Evolutionary conservation across 2,329 filamentous ascomycete genomes (phyloP).

Genomic region (Seiridium unicorne): DNA sequence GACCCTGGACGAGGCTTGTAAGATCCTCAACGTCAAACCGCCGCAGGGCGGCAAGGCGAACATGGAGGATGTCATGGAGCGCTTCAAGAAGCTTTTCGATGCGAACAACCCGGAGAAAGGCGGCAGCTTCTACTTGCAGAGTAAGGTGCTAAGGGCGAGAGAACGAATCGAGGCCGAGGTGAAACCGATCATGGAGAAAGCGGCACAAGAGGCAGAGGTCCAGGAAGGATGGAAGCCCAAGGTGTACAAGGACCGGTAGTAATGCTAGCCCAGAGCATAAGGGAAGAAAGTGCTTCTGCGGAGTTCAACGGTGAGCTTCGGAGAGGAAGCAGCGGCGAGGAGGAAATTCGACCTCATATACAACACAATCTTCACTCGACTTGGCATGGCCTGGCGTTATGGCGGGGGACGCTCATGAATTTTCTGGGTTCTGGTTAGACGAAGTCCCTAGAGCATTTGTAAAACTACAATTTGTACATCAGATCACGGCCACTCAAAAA

Average conservation of each 20-base stretch:
- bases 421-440: conserved; percentile 7
- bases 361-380: conserved; percentile 51
- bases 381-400: conserved; percentile 51
- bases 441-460: conserved; percentile 3
- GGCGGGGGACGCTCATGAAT: conserved; percentile 4
- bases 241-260: conserved; percentile 81
- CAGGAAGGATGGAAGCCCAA: conserved; percentile 92
- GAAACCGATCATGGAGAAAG: conserved; percentile 67
- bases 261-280: neutral
- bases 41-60: conserved; percentile 76
- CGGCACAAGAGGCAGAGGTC: conserved; percentile 72
- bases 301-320: too few relatives aligned
- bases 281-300: neutral
- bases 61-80: conserved; percentile 74
- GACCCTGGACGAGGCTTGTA: conserved; percentile 93
- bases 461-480: conserved; percentile 8
- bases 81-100: conserved; percentile 95
- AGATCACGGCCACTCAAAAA: neutral
- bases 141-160: conserved; percentile 88
- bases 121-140: conserved; percentile 97
- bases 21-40: conserved; percentile 93
- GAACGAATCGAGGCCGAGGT: conserved; percentile 91
- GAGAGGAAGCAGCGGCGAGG: neutral
- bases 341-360: conserved; percentile 3
- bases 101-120: conserved; percentile 92